A percentile compares a stretch with the other conserved stretches of the same genome.
Conservation (phyloP, 1,284 basidiomycete genomes). For the Ustilago tritici region DNA sequence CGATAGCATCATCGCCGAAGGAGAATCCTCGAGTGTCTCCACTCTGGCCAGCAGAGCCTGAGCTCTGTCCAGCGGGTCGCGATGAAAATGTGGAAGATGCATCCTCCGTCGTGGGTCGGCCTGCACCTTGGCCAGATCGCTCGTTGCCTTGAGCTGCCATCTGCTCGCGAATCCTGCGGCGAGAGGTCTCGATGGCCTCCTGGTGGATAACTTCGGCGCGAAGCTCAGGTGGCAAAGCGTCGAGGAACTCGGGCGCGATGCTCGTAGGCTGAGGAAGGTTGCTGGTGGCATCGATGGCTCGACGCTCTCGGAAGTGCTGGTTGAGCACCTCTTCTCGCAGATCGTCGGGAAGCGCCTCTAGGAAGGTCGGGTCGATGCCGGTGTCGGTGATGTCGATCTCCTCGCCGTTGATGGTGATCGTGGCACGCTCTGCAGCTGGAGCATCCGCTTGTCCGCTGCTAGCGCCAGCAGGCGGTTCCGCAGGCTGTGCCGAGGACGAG, state of each 20-base stretch:
- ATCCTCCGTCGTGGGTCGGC: conserved; percentile 7
- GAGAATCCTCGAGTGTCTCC: conserved; percentile 9
- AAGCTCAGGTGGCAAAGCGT: conserved; percentile 94
- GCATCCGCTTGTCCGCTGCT: conserved; percentile 15
- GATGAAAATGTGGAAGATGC: conserved; percentile 1
- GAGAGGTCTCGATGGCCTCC: conserved; percentile 81
- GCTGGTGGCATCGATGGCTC: conserved; percentile 74
- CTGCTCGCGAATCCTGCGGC: conserved; percentile 68
- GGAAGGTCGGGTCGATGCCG: conserved; percentile 96
- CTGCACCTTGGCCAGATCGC: conserved; percentile 15
- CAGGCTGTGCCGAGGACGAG: conserved; percentile 17
- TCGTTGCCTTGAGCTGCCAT: conserved; percentile 25
- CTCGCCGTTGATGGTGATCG: conserved; percentile 80
- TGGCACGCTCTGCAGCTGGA: conserved; percentile 35
- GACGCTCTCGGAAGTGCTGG: conserved; percentile 90
- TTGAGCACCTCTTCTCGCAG: conserved; percentile 98
- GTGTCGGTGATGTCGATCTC: conserved; percentile 98
- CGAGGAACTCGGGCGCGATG: conserved; percentile 93
- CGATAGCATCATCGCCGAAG: conserved; percentile 58
- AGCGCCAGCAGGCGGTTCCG: conserved; percentile 4
- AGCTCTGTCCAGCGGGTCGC: conserved; percentile 6
- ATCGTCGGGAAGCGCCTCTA: conserved; percentile 96
- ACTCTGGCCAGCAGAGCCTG: conserved; percentile 14
- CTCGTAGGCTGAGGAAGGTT: conserved; percentile 76
- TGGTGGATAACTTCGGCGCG: conserved; percentile 96